Evolutionary conservation across 2,329 filamentous ascomycete species (phyloP).

Genomic region (Leptosphaerulina australis): DNA sequence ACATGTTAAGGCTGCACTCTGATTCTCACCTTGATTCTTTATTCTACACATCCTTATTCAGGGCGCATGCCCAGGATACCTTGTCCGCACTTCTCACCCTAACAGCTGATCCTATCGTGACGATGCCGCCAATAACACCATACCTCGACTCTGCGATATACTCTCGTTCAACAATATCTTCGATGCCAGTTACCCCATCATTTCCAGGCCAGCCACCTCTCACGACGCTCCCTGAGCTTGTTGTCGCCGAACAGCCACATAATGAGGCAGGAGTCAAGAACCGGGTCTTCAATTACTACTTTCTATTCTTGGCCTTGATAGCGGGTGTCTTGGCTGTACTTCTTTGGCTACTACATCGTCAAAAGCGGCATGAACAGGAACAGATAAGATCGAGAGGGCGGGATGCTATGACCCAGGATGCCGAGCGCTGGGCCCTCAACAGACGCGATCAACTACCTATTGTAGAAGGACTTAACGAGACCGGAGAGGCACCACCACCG

Average conservation of each 20-base stretch:
- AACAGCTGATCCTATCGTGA: neutral
- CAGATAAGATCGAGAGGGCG: constrained; percentile 36
- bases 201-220: neutral
- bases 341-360: constrained; percentile 54
- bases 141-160: neutral
- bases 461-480: constrained; percentile 67
- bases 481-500: constrained; percentile 69
- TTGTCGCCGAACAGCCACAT: constrained; percentile 11
- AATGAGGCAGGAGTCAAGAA: constrained; percentile 1
- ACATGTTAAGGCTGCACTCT: neutral
- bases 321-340: constrained; percentile 52
- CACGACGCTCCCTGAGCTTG: constrained; percentile 12
- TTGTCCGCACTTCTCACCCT: neutral
- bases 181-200: neutral
- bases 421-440: constrained; percentile 44
- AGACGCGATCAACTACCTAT: constrained; percentile 30
- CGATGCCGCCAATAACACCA: constrained; percentile 8
- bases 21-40: neutral
- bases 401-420: constrained; percentile 45
- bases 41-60: neutral
- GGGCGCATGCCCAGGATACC: neutral
- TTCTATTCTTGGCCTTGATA: constrained; percentile 63
- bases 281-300: constrained; percentile 56
- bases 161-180: neutral
- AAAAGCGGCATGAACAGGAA: constrained; percentile 46